Percentiles rank a stretch among this genome's conserved stretches.
These are phyloP conservation scores for Mycena amicta DNA, from an alignment of 768 basidiomycete genomes.

Conservation along the genomic window DNA sequence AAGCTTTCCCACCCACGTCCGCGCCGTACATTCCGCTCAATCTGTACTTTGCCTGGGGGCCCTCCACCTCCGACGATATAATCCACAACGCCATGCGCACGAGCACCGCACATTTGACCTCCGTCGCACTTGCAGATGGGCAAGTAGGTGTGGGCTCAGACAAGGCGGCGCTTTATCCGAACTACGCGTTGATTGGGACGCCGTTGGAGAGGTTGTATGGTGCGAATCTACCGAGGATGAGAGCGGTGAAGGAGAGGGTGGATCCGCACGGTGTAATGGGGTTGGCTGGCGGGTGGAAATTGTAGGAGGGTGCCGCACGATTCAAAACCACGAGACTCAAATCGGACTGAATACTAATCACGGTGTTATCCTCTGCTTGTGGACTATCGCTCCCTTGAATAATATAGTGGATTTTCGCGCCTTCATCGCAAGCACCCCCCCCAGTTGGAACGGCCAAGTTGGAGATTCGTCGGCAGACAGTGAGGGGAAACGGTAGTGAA, in stretches of 20 bases:
- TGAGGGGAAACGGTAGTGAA: too few species aligned
- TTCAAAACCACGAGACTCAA: too few species aligned
- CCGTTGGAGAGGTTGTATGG: slow-evolving; percentile 44
- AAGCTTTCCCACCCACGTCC: slow-evolving; percentile 48
- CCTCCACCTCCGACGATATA: slow-evolving; percentile 16
- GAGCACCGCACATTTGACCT: slow-evolving; percentile 27
- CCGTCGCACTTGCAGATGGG: slow-evolving; percentile 27
- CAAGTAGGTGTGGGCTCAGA: slow-evolving; percentile 33
- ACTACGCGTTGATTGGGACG: slow-evolving; percentile 46
- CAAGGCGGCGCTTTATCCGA: slow-evolving; percentile 40
- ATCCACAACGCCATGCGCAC: slow-evolving; percentile 34
- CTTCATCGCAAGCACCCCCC: too few species aligned
- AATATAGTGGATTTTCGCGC: too few species aligned
- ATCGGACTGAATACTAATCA: too few species aligned
- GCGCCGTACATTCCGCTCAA: slow-evolving; percentile 31
- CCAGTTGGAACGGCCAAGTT: too few species aligned
- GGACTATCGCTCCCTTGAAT: too few species aligned
- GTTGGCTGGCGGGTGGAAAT: slow-evolving; percentile 51
- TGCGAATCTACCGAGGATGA: slow-evolving; percentile 34
- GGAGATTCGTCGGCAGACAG: too few species aligned
- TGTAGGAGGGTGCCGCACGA: too few species aligned
- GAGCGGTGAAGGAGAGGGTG: slow-evolving; percentile 33
- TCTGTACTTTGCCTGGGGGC: slow-evolving; percentile 29
- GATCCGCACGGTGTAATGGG: slow-evolving; percentile 51
- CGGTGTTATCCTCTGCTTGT: too few species aligned